These are phyloP conservation scores for Ophiocordyceps camponoti-saundersi DNA, from an alignment of 2,329 filamentous ascomycete species.

Conservation along the genomic window DNA sequence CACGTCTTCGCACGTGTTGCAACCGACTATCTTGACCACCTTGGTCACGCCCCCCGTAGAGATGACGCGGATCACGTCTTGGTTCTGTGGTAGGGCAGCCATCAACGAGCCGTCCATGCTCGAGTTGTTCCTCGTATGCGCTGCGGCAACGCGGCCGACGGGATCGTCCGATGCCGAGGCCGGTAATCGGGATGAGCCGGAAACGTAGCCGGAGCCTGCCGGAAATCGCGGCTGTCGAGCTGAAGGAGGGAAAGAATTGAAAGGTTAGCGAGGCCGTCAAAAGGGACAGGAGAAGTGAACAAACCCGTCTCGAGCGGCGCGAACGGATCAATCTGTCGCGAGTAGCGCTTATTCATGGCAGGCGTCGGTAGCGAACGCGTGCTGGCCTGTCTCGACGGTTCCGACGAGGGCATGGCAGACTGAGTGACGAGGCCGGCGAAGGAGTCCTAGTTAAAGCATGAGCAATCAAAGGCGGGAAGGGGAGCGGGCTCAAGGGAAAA, in stretches of 20 bases:
- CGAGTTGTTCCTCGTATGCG: conserved; percentile 63
- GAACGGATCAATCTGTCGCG: conserved; percentile 37
- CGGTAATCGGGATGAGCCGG: conserved; percentile 32
- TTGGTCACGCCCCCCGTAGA: conserved; percentile 84
- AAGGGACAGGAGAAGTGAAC: conserved; percentile 16
- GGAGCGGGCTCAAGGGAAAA: conserved; percentile 2
- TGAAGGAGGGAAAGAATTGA: conserved; percentile 23
- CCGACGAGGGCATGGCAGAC: conserved; percentile 20
- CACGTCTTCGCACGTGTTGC: conserved; percentile 82
- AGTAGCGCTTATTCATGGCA: conserved; percentile 42
- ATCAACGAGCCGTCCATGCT: conserved; percentile 78
- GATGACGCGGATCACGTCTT: conserved; percentile 83
- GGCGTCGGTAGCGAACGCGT: conserved; percentile 28
- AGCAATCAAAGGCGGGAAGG: neutral
- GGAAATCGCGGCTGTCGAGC: conserved; percentile 38
- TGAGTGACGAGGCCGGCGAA: conserved; percentile 61
- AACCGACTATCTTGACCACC: conserved; percentile 83
- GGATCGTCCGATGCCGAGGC: conserved; percentile 48
- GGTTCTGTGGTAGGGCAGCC: conserved; percentile 68
- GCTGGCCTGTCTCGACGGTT: conserved; percentile 38
- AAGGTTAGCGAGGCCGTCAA: neutral
- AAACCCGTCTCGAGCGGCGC: conserved; percentile 29
- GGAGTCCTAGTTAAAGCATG: conserved; percentile 46
- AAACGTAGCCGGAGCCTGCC: conserved; percentile 27
- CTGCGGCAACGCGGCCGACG: conserved; percentile 42